A percentile compares a stretch with the other conserved stretches of the same genome.
Evolutionary conservation across 768 basidiomycete species (phyloP).

Genomic region (Rhizopogon salebrosus): DNA sequence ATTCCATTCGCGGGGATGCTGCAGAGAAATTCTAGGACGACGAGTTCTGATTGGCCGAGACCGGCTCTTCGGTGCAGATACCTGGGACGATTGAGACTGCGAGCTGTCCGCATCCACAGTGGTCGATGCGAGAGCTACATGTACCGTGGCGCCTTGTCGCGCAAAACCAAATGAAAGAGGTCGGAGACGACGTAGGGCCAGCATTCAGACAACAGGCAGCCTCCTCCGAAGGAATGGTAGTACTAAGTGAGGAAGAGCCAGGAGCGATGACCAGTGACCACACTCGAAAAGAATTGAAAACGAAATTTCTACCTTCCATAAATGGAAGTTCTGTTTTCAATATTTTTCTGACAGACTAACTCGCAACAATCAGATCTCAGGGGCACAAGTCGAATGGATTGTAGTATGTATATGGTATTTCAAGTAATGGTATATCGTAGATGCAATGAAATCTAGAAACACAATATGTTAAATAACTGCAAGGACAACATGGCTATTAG

Average conservation of each 20-base stretch:
- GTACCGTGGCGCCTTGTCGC: constrained; percentile 6
- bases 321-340: not conserved
- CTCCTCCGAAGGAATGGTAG: not conserved
- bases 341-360: not conserved
- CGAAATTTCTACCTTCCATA: not conserved
- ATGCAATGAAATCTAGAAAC: constrained; percentile 1
- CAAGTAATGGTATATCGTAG: constrained; percentile 6
- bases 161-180: constrained; percentile 3
- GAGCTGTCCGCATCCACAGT: not conserved
- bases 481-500: constrained; percentile 6
- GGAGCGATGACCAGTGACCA: no score
- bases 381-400: not conserved
- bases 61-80: constrained; percentile 3
- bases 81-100: not conserved
- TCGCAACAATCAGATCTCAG: not conserved
- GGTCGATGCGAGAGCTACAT: constrained; percentile 5
- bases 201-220: constrained; percentile 8
- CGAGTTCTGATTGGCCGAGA: constrained; percentile 22
- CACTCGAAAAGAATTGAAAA: no score
- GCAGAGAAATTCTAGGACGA: constrained; percentile 49
- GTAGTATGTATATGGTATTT: not conserved
- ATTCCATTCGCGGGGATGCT: constrained; percentile 57
- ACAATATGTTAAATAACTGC: constrained; percentile 6
- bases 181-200: constrained; percentile 10
- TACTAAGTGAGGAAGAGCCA: not conserved